These are phyloP conservation scores for Pichia sp. DNA, from an alignment of 1,139 yeast species.

Conservation along the genomic window DNA sequence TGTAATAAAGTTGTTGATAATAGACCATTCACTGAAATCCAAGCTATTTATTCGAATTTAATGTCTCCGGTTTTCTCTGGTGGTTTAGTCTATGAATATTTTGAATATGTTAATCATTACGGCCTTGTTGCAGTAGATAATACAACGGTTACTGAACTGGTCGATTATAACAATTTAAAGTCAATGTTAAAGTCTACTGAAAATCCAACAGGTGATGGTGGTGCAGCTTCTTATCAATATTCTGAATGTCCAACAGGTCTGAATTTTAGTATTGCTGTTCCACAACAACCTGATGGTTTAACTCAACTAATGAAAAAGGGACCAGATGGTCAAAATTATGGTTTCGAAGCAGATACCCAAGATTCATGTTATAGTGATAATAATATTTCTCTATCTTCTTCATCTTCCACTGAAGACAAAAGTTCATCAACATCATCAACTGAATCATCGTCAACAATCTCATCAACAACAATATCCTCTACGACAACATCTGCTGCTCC, in stretches of 20 bases:
- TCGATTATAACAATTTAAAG: conserved; percentile 54
- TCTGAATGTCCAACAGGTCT: conserved; percentile 68
- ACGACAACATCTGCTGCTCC: conserved; percentile 19
- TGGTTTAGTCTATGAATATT: conserved; percentile 72
- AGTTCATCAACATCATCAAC: conserved; percentile 18
- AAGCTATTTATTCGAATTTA: conserved; percentile 51
- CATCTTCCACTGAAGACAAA: conserved; percentile 27
- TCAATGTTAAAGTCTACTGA: conserved; percentile 40
- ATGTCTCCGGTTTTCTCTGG: conserved; percentile 74
- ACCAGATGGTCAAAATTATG: conserved; percentile 66
- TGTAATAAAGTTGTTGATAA: conserved; percentile 38
- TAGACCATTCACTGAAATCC: conserved; percentile 63
- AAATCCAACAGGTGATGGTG: conserved; percentile 73
- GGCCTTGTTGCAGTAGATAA: conserved; percentile 53
- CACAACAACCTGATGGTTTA: conserved; percentile 73
- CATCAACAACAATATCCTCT: conserved; percentile 22
- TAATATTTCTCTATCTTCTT: conserved; percentile 28
- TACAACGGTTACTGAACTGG: conserved; percentile 37
- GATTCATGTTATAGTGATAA: conserved; percentile 49
- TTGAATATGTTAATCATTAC: conserved; percentile 59
- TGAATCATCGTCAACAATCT: conserved; percentile 21
- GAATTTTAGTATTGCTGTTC: conserved; percentile 56
- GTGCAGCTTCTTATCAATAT: conserved; percentile 45
- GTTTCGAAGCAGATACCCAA: conserved; percentile 76
- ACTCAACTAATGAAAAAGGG: conserved; percentile 39